Conservation (phyloP, 345 rosid genomes). For the Zanthoxylum bungeanum region DNA sequence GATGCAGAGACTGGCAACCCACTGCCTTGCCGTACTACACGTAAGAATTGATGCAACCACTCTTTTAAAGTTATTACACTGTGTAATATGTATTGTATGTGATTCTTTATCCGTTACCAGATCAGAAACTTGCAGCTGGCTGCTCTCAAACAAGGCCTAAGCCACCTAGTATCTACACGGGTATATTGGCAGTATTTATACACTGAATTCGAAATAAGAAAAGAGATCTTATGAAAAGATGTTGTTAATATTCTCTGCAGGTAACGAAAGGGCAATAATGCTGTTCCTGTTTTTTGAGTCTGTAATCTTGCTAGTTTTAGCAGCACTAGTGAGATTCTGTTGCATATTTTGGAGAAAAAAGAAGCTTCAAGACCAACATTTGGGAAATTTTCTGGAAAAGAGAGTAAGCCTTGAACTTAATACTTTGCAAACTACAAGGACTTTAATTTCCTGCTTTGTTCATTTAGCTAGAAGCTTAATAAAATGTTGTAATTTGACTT, state of each 20-base stretch:
- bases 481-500: not conserved
- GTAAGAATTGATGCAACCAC: constrained; percentile 22
- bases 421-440: too few relatives aligned
- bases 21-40: constrained; percentile 49
- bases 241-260: constrained; percentile 31
- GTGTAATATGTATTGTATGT: not conserved
- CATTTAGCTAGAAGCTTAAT: not conserved
- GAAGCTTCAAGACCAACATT: constrained; percentile 59
- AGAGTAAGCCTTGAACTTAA: constrained; percentile 41
- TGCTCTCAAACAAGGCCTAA: constrained; percentile 59
- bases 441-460: not conserved
- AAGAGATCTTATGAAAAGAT: not conserved
- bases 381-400: constrained; percentile 65
- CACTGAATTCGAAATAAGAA: not conserved
- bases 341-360: constrained; percentile 82
- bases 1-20: constrained; percentile 60
- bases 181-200: constrained; percentile 22
- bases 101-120: constrained; percentile 25
- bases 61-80: not conserved
- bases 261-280: constrained; percentile 45
- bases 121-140: constrained; percentile 54
- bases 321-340: constrained; percentile 66
- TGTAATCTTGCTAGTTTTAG: constrained; percentile 47
- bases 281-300: constrained; percentile 70
- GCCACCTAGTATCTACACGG: constrained; percentile 42